Conservation (phyloP, 2,329 filamentous ascomycete species). For the Zymoseptoria crescenta region DNA sequence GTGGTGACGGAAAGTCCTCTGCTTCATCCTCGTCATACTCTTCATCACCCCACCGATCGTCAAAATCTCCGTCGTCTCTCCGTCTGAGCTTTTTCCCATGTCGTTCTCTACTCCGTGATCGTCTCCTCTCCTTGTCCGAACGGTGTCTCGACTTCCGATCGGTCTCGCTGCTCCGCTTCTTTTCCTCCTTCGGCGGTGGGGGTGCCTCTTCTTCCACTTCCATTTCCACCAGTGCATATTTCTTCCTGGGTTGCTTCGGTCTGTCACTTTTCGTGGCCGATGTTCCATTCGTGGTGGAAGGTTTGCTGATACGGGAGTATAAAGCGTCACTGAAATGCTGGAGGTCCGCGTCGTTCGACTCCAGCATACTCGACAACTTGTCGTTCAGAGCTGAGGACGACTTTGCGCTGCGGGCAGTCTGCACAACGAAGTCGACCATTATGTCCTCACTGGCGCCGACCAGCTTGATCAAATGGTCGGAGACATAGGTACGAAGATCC, state of each 20-base stretch:
- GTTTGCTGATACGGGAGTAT: slow-evolving; percentile 29
- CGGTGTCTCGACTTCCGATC: slow-evolving; percentile 32
- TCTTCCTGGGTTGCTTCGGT: slow-evolving; percentile 36
- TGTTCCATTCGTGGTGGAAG: slow-evolving; percentile 20
- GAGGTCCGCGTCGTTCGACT: slow-evolving; percentile 40
- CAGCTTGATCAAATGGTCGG: slow-evolving; percentile 45
- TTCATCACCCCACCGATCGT: slow-evolving; percentile 77
- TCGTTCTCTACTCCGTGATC: slow-evolving; percentile 30
- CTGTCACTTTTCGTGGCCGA: slow-evolving; percentile 15
- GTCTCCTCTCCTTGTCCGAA: slow-evolving; percentile 31
- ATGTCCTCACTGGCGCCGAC: slow-evolving; percentile 50
- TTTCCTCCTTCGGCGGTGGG: slow-evolving; percentile 15
- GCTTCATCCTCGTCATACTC: slow-evolving; percentile 48
- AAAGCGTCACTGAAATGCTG: slow-evolving; percentile 42
- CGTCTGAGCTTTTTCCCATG: slow-evolving; percentile 46
- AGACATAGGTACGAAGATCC: slow-evolving; percentile 34
- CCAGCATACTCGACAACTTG: slow-evolving; percentile 46
- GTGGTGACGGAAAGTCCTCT: slow-evolving; percentile 59
- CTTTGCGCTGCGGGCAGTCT: slow-evolving; percentile 45
- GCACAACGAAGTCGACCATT: slow-evolving; percentile 50
- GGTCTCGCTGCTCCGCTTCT: slow-evolving; percentile 14
- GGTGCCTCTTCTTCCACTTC: slow-evolving; percentile 36
- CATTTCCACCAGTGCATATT: slow-evolving; percentile 49
- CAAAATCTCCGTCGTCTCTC: slow-evolving; percentile 51
- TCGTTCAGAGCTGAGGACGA: slow-evolving; percentile 42